Percentiles rank a stretch among this genome's conserved stretches.
Conservation (phyloP, 208 protist genomes). For the Acanthamoeba comandoni region DNA sequence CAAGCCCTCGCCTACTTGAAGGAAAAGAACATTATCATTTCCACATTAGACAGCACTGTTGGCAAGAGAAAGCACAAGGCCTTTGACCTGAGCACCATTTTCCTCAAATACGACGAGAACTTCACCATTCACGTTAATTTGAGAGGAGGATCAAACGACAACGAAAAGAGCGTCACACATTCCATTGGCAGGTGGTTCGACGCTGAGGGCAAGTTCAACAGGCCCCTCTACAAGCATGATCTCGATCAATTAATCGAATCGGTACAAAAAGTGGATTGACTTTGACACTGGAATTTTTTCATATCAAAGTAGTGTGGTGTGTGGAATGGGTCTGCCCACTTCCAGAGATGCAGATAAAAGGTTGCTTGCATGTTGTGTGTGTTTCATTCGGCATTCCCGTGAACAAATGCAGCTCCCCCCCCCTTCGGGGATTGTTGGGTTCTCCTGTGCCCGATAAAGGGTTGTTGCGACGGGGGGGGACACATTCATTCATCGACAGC, state of each 20-base stretch:
- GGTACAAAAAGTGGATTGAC: neutral
- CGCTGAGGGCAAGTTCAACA: conserved; percentile 21
- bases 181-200: conserved; percentile 48
- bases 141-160: neutral
- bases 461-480: too few relatives aligned
- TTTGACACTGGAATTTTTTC: neutral
- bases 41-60: neutral
- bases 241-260: neutral
- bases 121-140: conserved; percentile 19
- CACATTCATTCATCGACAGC: too few relatives aligned
- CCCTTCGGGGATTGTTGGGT: too few relatives aligned
- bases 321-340: too few relatives aligned
- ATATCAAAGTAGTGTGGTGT: too few relatives aligned
- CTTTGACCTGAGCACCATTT: conserved; percentile 1
- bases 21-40: conserved; percentile 42
- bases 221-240: conserved; percentile 1
- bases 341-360: too few relatives aligned
- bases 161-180: neutral
- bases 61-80: neutral
- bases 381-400: too few relatives aligned
- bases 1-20: conserved; percentile 52
- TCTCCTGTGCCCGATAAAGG: too few relatives aligned
- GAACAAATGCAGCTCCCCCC: too few relatives aligned
- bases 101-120: conserved; percentile 36
- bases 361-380: too few relatives aligned